Percentiles rank a stretch among this genome's conserved stretches.
Conservation (phyloP, 2,329 filamentous ascomycete genomes). For the Cephalotrichum gorgonifer region DNA sequence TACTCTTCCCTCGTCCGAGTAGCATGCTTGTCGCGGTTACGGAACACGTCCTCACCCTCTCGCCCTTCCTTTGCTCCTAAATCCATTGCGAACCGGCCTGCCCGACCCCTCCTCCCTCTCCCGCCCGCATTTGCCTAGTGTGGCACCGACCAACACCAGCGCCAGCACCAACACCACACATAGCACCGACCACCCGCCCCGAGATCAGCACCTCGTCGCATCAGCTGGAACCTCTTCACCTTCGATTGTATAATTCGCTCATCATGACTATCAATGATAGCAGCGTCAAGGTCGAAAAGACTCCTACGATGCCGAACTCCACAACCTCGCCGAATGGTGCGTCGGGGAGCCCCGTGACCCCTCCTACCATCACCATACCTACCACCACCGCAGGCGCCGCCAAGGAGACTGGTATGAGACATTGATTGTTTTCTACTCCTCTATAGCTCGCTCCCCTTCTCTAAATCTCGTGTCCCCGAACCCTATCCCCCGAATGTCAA, state of each 20-base stretch:
- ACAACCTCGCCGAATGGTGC: conserved; percentile 5
- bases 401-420: conserved; percentile 7
- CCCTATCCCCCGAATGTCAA: no score
- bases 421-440: conserved; percentile 6
- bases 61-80: conserved; percentile 2
- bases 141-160: conserved; percentile 1
- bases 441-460: conserved; percentile 1
- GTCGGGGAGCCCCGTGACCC: conserved; percentile 6
- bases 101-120: conserved; percentile 3
- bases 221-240: not conserved
- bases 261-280: conserved; percentile 7
- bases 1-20: not conserved
- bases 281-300: conserved; percentile 5
- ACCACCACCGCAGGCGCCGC: conserved; percentile 5
- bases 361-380: conserved; percentile 2
- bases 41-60: conserved; percentile 3
- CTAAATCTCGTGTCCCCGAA: not conserved
- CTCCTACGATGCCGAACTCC: conserved; percentile 4
- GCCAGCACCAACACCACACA: not conserved
- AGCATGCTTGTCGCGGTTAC: conserved; percentile 3
- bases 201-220: not conserved
- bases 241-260: not conserved
- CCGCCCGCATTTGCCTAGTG: conserved; percentile 4
- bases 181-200: not conserved
- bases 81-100: not conserved